These are phyloP conservation scores for Miscanthus sacchariflorus DNA, from an alignment of 202 grass and related monocot genomes.

Conservation along the genomic window DNA sequence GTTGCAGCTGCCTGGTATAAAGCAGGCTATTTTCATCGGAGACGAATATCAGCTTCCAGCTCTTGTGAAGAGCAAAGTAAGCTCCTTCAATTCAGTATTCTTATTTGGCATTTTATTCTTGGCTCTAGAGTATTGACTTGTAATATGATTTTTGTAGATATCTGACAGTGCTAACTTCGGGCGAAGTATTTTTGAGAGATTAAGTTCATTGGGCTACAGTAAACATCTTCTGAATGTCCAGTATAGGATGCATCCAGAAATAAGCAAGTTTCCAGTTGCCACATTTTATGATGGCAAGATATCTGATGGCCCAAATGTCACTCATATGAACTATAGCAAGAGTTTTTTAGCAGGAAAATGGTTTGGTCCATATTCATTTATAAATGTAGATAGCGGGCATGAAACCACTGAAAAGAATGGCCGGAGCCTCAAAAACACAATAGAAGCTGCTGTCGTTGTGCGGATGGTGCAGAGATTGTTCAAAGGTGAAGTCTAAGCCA, in stretches of 20 bases:
- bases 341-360: too few species aligned
- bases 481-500: too few species aligned
- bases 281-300: conserved; percentile 59
- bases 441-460: conserved; percentile 51
- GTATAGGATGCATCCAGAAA: conserved; percentile 70
- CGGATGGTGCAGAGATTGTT: conserved; percentile 51
- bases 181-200: conserved; percentile 62
- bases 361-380: conserved; percentile 65
- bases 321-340: conserved; percentile 25
- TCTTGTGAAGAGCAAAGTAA: conserved; percentile 63
- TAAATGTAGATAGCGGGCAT: conserved; percentile 56
- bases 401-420: conserved; percentile 49
- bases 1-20: conserved; percentile 45
- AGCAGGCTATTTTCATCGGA: conserved; percentile 57
- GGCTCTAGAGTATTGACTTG: too few species aligned
- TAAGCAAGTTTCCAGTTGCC: conserved; percentile 64
- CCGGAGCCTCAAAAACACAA: conserved; percentile 52
- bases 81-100: too few species aligned
- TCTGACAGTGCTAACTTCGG: conserved; percentile 42
- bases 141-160: conserved; percentile 39
- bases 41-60: conserved; percentile 65
- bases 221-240: conserved; percentile 72
- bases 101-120: too few species aligned
- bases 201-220: conserved; percentile 51
- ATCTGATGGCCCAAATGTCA: conserved; percentile 57